Conservation (phyloP, 208 protist species). For the Phytomonas francai region DNA sequence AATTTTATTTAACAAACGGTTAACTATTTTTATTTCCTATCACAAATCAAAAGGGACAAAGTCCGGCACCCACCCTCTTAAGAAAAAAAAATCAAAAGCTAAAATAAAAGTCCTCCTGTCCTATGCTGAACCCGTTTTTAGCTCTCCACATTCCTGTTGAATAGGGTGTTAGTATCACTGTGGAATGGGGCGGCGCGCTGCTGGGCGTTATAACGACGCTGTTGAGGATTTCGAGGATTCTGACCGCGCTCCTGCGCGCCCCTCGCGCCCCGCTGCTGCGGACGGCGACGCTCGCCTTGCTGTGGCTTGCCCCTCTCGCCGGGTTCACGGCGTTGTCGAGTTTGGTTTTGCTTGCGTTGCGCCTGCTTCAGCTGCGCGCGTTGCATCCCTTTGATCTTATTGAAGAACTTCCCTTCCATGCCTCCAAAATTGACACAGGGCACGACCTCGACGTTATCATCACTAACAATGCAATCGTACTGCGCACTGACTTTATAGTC, state of each 20-base stretch:
- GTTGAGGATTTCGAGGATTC: conserved; percentile 6
- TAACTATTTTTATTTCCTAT: background rate
- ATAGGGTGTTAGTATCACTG: conserved; percentile 17
- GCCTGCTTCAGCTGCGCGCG: conserved; percentile 34
- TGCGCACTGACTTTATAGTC: conserved; percentile 60
- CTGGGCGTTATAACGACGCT: background rate
- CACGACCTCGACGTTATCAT: conserved; percentile 80
- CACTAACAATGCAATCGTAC: conserved; percentile 76
- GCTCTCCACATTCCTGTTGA: conserved; percentile 26
- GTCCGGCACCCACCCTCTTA: background rate
- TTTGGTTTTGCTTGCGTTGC: conserved; percentile 34
- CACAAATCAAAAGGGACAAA: background rate
- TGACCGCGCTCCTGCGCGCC: conserved; percentile 6
- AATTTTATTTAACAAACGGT: background rate
- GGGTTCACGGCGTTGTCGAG: conserved; percentile 22
- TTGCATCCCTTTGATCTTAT: conserved; percentile 62
- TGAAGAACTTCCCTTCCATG: conserved; percentile 64
- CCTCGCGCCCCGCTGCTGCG: conserved; percentile 15
- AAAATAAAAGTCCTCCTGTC: background rate
- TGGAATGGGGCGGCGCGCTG: background rate
- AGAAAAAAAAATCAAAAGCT: background rate
- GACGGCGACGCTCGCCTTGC: conserved; percentile 23
- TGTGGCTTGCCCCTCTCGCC: conserved; percentile 21
- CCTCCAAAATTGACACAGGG: conserved; percentile 60
- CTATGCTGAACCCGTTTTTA: background rate